Base-by-base conservation (phyloP, 306 rosid species). In the Vigna trinervia region DNA sequence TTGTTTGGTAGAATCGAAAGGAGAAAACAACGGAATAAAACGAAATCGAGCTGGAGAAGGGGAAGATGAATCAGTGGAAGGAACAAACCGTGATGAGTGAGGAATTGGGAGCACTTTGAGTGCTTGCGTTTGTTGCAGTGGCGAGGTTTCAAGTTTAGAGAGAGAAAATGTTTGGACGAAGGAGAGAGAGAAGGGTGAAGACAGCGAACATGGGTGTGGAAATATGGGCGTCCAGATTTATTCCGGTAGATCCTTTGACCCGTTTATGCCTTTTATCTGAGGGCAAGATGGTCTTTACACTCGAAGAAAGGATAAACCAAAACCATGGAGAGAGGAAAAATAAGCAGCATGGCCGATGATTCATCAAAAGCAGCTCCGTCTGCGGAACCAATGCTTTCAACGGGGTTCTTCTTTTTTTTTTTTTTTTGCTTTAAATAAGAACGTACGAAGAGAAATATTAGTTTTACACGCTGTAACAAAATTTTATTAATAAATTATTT, bases 241-340 rank as follows among this genome's bases (percentile, higher is more conserved):
- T 86, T 82, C 89, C 76, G 85, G 85, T 83, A 54, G 78, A 82
- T 87, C 88, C 85, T 87, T 50, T 93, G 98, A 93, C 95, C 88
- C 89, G 82, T 89, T 71, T 70, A 75, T 20, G 88, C 39, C 32
- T 75, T 81, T 87, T 71, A 73, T 59, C 47, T 17, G 78, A 81
- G 97, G 94, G 81, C 22, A 84, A 1, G 4, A 20, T 53, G 22
- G 92, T 88, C 89, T 77, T 84, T 87, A 1, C 12, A 46, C 4
- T 7, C 4, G 10, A 13, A 13, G 5, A 23, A 13, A 8, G 52
- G 71, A 65, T 65, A 65, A 65, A 65, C 53, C 34, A 43, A 19
- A 11, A 12, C 30, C 36, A 58, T 12, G 14, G 17, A 58, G 41
- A 58, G 20, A 30, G 5, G 12, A 54, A 5, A 8, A 5, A 11